Conservation (phyloP, 306 rosid genomes). For the Cercis canadensis region DNA sequence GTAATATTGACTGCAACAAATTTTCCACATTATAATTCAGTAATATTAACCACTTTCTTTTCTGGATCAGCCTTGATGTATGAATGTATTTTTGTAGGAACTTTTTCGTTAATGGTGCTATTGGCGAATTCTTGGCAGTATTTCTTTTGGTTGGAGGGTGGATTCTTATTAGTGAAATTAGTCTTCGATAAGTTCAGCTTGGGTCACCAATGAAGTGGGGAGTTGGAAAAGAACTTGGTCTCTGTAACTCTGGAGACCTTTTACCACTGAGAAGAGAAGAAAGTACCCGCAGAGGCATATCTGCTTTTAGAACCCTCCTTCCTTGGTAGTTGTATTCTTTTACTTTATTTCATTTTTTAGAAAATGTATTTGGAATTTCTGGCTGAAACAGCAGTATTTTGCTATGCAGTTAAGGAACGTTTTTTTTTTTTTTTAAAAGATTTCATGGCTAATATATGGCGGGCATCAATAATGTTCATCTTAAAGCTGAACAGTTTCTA, state of each 20-base stretch:
- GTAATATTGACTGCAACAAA: too few relatives aligned
- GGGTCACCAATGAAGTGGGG: too few relatives aligned
- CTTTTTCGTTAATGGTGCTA: constrained; percentile 19
- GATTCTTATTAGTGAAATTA: constrained; percentile 9
- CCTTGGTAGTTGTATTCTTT: constrained; percentile 1
- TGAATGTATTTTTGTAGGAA: constrained; percentile 36
- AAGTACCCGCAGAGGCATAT: constrained; percentile 30
- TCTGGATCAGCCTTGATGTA: constrained; percentile 1
- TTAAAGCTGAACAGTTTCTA: too few relatives aligned
- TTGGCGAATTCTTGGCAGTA: constrained; percentile 1
- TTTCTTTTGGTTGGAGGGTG: constrained; percentile 16
- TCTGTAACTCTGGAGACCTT: constrained; percentile 20
- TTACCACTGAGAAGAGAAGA: constrained; percentile 34
- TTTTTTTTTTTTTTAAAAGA: too few relatives aligned
- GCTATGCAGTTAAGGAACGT: not conserved
- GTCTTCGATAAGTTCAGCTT: too few relatives aligned
- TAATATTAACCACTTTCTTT: too few relatives aligned
- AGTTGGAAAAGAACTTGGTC: constrained; percentile 29
- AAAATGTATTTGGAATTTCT: not conserved
- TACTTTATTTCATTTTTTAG: not conserved
- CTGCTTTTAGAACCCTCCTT: constrained; percentile 7
- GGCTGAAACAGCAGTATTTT: constrained; percentile 8
- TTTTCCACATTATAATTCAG: too few relatives aligned
- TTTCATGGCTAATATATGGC: not conserved
- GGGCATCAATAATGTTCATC: too few relatives aligned